These are phyloP conservation scores for Botrytis deweyae DNA, from an alignment of 2,329 filamentous ascomycete genomes.

Conservation along the genomic window DNA sequence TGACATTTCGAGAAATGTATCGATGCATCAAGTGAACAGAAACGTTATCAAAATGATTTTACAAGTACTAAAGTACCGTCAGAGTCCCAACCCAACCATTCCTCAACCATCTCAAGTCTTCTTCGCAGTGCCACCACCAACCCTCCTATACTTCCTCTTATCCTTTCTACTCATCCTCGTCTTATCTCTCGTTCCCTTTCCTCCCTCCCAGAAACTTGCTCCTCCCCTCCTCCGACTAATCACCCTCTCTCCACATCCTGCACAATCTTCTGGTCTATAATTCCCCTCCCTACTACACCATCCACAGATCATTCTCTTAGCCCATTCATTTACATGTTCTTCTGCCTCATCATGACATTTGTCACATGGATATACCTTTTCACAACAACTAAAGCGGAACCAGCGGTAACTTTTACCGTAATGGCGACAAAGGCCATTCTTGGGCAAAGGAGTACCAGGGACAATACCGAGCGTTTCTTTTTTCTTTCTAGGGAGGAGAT, in stretches of 20 bases:
- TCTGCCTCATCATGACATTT: conserved; percentile 72
- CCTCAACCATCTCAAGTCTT: conserved; percentile 15
- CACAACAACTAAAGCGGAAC: conserved; percentile 66
- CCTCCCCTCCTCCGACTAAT: conserved; percentile 61
- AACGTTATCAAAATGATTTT: not conserved
- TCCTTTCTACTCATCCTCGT: conserved; percentile 73
- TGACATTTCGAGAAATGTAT: not conserved
- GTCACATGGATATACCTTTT: conserved; percentile 59
- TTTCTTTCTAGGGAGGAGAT: conserved; percentile 45
- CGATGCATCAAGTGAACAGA: not conserved
- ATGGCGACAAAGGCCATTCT: conserved; percentile 55
- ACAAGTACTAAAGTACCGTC: not conserved
- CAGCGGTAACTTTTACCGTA: conserved; percentile 60
- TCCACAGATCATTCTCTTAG: conserved; percentile 79
- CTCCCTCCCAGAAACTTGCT: conserved; percentile 81
- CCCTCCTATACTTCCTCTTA: conserved; percentile 68
- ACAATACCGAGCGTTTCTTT: conserved; percentile 57
- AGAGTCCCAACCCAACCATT: not conserved
- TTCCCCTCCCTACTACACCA: conserved; percentile 79
- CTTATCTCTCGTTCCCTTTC: conserved; percentile 75
- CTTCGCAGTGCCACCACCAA: conserved; percentile 41
- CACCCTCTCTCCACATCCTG: conserved; percentile 68
- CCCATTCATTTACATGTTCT: conserved; percentile 76
- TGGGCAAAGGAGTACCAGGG: conserved; percentile 56
- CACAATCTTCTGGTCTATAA: conserved; percentile 73